phyloP scores from a whole-genome alignment of 768 basidiomycete genomes.

The Mycena crocata region DNA sequence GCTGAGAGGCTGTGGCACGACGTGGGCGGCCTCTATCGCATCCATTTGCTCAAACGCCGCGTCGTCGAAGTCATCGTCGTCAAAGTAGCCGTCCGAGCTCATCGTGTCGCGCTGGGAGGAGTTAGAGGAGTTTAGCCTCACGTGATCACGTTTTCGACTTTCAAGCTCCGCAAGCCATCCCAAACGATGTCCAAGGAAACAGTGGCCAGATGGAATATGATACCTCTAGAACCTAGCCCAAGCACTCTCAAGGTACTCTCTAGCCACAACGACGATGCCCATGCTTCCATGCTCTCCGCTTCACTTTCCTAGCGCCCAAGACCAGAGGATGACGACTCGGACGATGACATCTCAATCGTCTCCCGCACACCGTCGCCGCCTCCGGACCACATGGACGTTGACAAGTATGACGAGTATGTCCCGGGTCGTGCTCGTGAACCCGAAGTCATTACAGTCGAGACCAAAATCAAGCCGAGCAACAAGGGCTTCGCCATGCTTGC shows the following conservation, averaged over 20 bases:
- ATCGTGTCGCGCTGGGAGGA: too few relatives aligned
- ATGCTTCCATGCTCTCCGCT: constrained; percentile 67
- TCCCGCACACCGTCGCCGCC: constrained; percentile 84
- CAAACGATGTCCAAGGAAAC: constrained; percentile 69
- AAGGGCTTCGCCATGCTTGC: constrained; percentile 85
- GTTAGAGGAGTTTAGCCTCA: constrained; percentile 3
- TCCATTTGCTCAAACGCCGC: constrained; percentile 72
- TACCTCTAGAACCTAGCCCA: constrained; percentile 56
- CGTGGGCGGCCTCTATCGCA: constrained; percentile 74
- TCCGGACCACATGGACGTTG: constrained; percentile 65
- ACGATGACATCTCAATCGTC: constrained; percentile 77
- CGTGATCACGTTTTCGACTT: constrained; percentile 16
- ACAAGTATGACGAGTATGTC: constrained; percentile 76
- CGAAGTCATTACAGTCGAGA: constrained; percentile 85
- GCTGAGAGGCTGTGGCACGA: constrained; percentile 35
- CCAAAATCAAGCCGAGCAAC: constrained; percentile 81
- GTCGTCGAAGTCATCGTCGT: constrained; percentile 71
- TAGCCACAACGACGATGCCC: constrained; percentile 53
- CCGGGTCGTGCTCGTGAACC: constrained; percentile 56
- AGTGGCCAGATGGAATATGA: constrained; percentile 80
- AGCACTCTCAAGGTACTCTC: constrained; percentile 75
- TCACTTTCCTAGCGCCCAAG: constrained; percentile 72
- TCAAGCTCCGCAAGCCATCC: constrained; percentile 11
- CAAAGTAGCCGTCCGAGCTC: constrained; percentile 85
- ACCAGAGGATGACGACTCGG: constrained; percentile 66